Evolutionary conservation across 192 early-diverging fungal species (phyloP).

Genomic region (Coemansia sp.): DNA sequence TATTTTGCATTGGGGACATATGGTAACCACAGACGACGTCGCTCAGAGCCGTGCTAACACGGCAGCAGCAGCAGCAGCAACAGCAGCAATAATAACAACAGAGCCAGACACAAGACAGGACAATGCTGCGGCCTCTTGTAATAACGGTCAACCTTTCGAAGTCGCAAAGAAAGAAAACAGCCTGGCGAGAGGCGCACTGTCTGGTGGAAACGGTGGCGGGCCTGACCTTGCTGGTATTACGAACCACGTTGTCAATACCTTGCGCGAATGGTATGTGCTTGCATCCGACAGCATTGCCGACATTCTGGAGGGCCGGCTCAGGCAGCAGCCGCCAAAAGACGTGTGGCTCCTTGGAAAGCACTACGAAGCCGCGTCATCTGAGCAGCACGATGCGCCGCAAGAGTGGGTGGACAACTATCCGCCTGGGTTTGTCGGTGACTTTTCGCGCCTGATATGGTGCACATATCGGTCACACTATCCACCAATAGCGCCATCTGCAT

Average conservation of each 20-base stretch:
- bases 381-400: neutral
- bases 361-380: slow-evolving; percentile 19
- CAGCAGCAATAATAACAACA: too few species aligned
- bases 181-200: neutral
- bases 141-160: neutral
- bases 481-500: slow-evolving; percentile 71
- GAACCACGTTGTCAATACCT: slow-evolving; percentile 43
- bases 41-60: neutral
- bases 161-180: neutral
- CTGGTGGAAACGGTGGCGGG: neutral
- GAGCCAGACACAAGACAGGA: neutral
- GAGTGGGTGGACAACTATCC: slow-evolving; percentile 30
- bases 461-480: slow-evolving; percentile 90
- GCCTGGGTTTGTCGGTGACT: slow-evolving; percentile 72
- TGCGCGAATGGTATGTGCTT: slow-evolving; percentile 52
- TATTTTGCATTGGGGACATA: neutral
- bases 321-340: slow-evolving; percentile 34
- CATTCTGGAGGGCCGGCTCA: slow-evolving; percentile 41
- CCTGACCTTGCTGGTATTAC: slow-evolving; percentile 17
- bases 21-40: neutral
- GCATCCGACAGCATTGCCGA: slow-evolving; percentile 46
- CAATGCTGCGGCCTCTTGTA: neutral
- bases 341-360: slow-evolving; percentile 52
- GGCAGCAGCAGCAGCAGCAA: too few species aligned
- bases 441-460: slow-evolving; percentile 83